Conservation (phyloP, 1,139 yeast species). For the Hemisphaericaspora lyxosophila region DNA sequence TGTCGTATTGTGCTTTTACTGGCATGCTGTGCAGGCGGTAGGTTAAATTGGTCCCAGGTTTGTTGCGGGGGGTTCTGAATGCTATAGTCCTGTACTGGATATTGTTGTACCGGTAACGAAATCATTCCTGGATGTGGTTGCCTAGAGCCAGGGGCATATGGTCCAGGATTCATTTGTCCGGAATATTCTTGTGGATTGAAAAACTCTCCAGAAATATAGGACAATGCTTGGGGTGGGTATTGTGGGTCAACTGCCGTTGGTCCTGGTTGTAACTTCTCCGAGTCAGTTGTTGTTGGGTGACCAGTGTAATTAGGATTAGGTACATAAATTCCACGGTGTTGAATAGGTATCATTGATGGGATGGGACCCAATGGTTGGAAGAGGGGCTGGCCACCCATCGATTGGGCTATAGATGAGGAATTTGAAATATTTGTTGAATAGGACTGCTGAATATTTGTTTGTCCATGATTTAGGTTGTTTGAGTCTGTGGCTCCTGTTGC, state of each 20-base stretch:
- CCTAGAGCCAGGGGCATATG: conserved; percentile 5
- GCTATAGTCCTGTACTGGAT: neutral
- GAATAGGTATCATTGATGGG: conserved; percentile 1
- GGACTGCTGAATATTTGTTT: neutral
- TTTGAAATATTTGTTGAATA: neutral
- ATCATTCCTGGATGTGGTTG: conserved; percentile 7
- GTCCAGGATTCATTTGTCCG: conserved; percentile 5
- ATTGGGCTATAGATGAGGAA: neutral
- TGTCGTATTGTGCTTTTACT: neutral
- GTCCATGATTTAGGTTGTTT: neutral
- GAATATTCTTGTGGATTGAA: conserved; percentile 9
- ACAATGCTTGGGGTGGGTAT: conserved; percentile 13
- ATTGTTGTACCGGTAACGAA: conserved; percentile 2
- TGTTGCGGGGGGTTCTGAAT: conserved; percentile 1
- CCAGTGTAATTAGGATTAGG: conserved; percentile 5
- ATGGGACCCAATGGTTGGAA: conserved; percentile 2
- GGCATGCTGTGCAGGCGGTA: neutral
- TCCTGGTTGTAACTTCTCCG: conserved; percentile 6
- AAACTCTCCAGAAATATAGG: conserved; percentile 11
- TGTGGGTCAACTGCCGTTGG: conserved; percentile 9
- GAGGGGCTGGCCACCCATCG: neutral
- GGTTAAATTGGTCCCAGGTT: conserved; percentile 1
- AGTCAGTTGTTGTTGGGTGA: conserved; percentile 9
- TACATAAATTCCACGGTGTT: conserved; percentile 2
- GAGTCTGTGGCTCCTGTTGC: neutral